These are phyloP conservation scores for Talaromyces sp. DNA, from an alignment of 2,329 filamentous ascomycete species.

Conservation along the genomic window DNA sequence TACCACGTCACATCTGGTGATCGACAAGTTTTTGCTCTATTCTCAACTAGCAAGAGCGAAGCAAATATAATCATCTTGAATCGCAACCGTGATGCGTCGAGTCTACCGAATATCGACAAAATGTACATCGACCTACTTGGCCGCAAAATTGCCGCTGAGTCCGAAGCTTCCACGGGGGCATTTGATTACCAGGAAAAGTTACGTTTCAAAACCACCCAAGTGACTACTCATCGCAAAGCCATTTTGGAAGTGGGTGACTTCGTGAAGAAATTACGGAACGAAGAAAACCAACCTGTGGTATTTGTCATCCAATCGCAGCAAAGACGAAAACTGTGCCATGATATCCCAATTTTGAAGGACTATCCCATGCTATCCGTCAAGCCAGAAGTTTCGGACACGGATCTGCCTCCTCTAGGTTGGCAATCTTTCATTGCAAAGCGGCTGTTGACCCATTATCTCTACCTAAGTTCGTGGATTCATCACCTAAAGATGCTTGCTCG, in stretches of 20 bases:
- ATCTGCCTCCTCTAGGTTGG: slow-evolving; percentile 88
- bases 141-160: slow-evolving; percentile 59
- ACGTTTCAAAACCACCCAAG: slow-evolving; percentile 78
- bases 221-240: slow-evolving; percentile 84
- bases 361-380: slow-evolving; percentile 78
- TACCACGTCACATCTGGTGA: slow-evolving; percentile 91
- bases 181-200: slow-evolving; percentile 84
- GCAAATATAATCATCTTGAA: slow-evolving; percentile 88
- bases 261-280: slow-evolving; percentile 83
- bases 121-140: slow-evolving; percentile 75
- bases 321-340: slow-evolving; percentile 71
- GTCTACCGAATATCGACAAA: slow-evolving; percentile 83
- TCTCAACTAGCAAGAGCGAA: slow-evolving; percentile 74
- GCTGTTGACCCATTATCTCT: slow-evolving; percentile 82
- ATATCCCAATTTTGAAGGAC: slow-evolving; percentile 76
- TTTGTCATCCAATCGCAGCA: slow-evolving; percentile 89
- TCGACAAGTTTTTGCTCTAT: slow-evolving; percentile 85
- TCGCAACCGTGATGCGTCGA: slow-evolving; percentile 71
- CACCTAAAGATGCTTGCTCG: slow-evolving; percentile 82
- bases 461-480: slow-evolving; percentile 84
- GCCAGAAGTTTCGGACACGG: slow-evolving; percentile 76
- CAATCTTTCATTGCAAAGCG: slow-evolving; percentile 82
- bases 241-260: slow-evolving; percentile 81
- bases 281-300: slow-evolving; percentile 73
- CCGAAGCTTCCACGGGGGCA: slow-evolving; percentile 69